Evolutionary conservation across 192 early-diverging fungal genomes (phyloP).

Genomic region (Coemansia umbellata): DNA sequence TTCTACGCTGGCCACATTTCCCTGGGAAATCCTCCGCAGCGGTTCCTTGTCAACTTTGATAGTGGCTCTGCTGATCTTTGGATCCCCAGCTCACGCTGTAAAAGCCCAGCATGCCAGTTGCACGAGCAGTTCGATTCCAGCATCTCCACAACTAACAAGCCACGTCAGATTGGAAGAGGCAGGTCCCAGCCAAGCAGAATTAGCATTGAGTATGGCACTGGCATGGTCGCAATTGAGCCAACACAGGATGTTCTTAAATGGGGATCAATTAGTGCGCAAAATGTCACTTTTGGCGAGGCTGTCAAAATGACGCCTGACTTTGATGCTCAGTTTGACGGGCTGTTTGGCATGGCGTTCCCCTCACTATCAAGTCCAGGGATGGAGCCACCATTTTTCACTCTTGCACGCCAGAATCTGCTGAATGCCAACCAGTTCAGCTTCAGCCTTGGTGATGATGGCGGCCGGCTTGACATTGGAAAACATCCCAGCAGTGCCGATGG

Average conservation of each 20-base stretch:
- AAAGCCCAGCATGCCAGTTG: constrained; percentile 17
- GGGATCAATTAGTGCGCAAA: constrained; percentile 23
- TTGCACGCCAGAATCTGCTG: constrained; percentile 15
- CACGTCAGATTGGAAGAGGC: neutral
- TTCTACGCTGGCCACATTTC: constrained; percentile 65
- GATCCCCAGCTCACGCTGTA: constrained; percentile 55
- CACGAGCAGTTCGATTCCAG: constrained; percentile 27
- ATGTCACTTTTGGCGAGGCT: constrained; percentile 44
- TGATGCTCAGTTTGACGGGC: constrained; percentile 43
- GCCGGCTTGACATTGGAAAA: constrained; percentile 36
- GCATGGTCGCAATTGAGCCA: constrained; percentile 38
- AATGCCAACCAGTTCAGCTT: constrained; percentile 51
- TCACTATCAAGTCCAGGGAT: constrained; percentile 39
- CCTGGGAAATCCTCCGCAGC: constrained; percentile 61
- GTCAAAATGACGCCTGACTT: constrained; percentile 41
- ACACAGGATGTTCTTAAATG: constrained; percentile 27
- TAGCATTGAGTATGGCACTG: constrained; percentile 42
- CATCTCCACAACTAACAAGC: neutral
- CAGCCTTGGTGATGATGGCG: constrained; percentile 27
- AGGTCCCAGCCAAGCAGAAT: neutral
- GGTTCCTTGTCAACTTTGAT: constrained; percentile 65
- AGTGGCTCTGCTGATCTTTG: constrained; percentile 68
- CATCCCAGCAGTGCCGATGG: neutral
- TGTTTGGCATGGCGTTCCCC: constrained; percentile 46
- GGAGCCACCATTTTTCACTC: constrained; percentile 34